phyloP scores from a whole-genome alignment of 1,284 basidiomycete genomes.

The Phellopilus nigrolimitatus region DNA sequence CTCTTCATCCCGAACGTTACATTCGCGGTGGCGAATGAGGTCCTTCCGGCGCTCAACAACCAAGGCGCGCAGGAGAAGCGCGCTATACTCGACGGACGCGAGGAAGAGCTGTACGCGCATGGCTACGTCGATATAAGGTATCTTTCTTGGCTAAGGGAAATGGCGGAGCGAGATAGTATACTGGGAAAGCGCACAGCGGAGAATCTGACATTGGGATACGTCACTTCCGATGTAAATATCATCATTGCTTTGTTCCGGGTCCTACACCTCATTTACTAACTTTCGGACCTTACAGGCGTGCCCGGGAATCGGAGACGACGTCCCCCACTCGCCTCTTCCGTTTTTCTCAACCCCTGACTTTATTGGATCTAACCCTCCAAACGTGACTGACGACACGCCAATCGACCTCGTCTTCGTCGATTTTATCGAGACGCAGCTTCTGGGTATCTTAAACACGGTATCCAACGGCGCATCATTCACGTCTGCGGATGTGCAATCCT shows the following conservation, averaged over 20 bases:
- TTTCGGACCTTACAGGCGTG: constrained; percentile 42
- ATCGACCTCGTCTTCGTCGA: constrained; percentile 69
- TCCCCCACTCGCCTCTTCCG: constrained; percentile 50
- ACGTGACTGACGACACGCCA: constrained; percentile 42
- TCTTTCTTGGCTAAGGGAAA: constrained; percentile 48
- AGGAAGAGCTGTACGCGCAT: constrained; percentile 39
- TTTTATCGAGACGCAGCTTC: constrained; percentile 53
- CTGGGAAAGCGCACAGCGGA: constrained; percentile 34
- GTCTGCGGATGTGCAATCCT: constrained; percentile 43
- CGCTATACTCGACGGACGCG: constrained; percentile 29
- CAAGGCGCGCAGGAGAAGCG: constrained; percentile 34
- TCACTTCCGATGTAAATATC: constrained; percentile 57
- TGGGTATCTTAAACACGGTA: constrained; percentile 50
- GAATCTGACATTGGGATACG: constrained; percentile 64
- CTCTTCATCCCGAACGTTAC: constrained; percentile 53
- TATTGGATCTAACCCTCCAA: constrained; percentile 50
- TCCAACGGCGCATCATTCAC: constrained; percentile 48
- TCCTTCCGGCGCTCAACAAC: constrained; percentile 51
- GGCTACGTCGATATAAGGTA: constrained; percentile 51
- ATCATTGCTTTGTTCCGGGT: constrained; percentile 2
- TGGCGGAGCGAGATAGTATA: constrained; percentile 37
- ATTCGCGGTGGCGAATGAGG: constrained; percentile 42
- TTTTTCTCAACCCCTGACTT: constrained; percentile 52
- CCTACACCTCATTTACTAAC: neutral
- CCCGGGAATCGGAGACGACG: constrained; percentile 69